A percentile compares a stretch with the other conserved stretches of the same genome.
phyloP scores from a whole-genome alignment of 352 stramenopile species.

The Globisporangium alternatum region DNA sequence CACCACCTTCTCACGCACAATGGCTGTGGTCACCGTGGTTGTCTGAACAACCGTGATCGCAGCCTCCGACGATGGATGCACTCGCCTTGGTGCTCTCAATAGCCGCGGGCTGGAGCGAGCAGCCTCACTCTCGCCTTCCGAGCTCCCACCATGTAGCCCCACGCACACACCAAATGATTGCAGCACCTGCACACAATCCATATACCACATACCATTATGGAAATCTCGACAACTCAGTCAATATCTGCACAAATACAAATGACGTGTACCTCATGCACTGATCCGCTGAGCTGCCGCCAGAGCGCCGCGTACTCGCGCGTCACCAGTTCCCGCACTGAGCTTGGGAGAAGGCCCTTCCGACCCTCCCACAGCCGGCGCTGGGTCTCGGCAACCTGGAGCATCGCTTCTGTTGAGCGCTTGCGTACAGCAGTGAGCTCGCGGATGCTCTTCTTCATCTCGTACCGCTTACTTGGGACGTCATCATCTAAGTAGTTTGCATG shows the following conservation, averaged over 20 bases:
- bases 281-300: slow-evolving; percentile 31
- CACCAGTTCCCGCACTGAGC: slow-evolving; percentile 29
- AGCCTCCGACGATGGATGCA: not conserved
- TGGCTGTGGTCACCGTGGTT: not conserved
- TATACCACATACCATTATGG: not conserved
- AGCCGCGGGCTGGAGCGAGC: not conserved
- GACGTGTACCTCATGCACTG: slow-evolving; percentile 33
- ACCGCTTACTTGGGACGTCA: slow-evolving; percentile 42
- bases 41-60: not conserved
- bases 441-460: slow-evolving; percentile 54
- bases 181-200: not conserved
- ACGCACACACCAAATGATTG: not conserved
- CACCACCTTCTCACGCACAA: not conserved
- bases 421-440: slow-evolving; percentile 45
- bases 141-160: not conserved
- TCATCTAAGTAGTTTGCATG: slow-evolving; percentile 56
- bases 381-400: slow-evolving; percentile 43
- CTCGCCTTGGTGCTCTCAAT: no score
- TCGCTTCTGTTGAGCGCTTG: slow-evolving; percentile 32
- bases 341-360: slow-evolving; percentile 27
- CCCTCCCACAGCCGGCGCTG: slow-evolving; percentile 52
- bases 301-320: slow-evolving; percentile 37
- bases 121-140: not conserved
- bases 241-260: not conserved
- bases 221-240: not conserved